Evolutionary conservation across 169 alveolate genomes (phyloP).

Genomic region (Eimeria brunetti): DNA sequence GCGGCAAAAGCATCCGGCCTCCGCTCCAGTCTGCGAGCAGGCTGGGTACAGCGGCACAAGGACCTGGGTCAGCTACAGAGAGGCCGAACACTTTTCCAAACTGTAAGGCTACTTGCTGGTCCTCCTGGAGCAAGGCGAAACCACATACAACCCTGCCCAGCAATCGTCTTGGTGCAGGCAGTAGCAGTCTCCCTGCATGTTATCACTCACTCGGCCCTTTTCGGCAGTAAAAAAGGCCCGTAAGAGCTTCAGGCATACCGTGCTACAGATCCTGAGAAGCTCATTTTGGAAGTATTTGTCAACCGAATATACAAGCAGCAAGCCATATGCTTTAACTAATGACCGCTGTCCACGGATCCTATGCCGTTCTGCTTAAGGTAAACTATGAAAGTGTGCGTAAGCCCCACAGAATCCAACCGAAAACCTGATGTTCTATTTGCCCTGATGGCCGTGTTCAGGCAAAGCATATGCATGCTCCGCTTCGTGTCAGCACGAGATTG

Average conservation of each 20-base stretch:
- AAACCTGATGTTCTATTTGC: not conserved
- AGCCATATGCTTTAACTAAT: not conserved
- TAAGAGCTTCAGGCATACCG: too few relatives aligned
- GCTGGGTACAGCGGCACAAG: not conserved
- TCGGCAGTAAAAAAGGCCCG: not conserved
- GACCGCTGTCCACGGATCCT: not conserved
- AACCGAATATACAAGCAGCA: too few relatives aligned
- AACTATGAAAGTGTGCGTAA: not conserved
- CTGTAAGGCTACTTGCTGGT: not conserved
- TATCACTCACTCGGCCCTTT: not conserved
- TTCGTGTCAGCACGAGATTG: not conserved
- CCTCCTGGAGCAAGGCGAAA: not conserved
- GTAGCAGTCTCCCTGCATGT: not conserved
- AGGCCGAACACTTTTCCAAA: not conserved
- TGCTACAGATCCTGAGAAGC: too few relatives aligned
- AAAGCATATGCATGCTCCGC: not conserved
- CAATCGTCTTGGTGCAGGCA: not conserved
- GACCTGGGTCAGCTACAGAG: not conserved
- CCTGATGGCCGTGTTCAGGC: not conserved
- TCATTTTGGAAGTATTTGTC: too few relatives aligned
- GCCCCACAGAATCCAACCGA: not conserved
- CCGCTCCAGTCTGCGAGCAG: not conserved
- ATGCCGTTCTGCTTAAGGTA: not conserved
- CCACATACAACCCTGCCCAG: not conserved
- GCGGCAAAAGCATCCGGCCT: not conserved